Percentiles rank a stretch among this genome's conserved stretches.
phyloP scores from a whole-genome alignment of 345 rosid species.

The Carallia brachiata region DNA sequence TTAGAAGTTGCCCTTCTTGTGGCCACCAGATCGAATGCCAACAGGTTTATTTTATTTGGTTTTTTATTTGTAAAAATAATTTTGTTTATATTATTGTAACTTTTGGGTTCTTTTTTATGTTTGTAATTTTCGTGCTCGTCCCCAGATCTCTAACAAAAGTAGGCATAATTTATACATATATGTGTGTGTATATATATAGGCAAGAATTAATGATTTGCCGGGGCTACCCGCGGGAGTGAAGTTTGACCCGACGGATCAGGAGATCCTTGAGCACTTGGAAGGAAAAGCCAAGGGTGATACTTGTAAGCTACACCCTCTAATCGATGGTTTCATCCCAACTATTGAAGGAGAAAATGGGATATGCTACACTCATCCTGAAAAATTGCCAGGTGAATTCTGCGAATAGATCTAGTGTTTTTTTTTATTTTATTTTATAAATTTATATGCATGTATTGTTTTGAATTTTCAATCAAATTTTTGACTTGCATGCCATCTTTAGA shows the following conservation, averaged over 20 bases:
- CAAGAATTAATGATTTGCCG: constrained; percentile 80
- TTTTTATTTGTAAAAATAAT: background rate
- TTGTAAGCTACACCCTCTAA: constrained; percentile 77
- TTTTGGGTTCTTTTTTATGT: too few species aligned
- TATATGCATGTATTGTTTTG: background rate
- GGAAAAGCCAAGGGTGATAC: constrained; percentile 76
- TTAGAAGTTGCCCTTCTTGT: constrained; percentile 81
- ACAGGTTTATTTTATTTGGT: constrained; percentile 37
- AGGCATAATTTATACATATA: background rate
- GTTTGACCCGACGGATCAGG: constrained; percentile 98
- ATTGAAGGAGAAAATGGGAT: constrained; percentile 97
- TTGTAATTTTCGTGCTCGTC: too few species aligned
- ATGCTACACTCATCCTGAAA: constrained; percentile 97
- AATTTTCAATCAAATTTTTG: background rate
- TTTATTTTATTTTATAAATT: background rate
- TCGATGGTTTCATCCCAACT: constrained; percentile 87
- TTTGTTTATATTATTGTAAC: too few species aligned
- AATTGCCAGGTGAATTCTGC: constrained; percentile 64
- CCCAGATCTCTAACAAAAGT: too few species aligned
- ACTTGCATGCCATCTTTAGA: background rate
- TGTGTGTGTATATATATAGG: constrained; percentile 25
- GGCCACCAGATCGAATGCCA: constrained; percentile 77
- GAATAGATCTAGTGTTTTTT: background rate
- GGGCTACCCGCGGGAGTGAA: constrained; percentile 97
- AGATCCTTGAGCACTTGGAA: constrained; percentile 88